Base-by-base conservation (phyloP, 176 grass and related monocot genomes). In the Triticum urartu region DNA sequence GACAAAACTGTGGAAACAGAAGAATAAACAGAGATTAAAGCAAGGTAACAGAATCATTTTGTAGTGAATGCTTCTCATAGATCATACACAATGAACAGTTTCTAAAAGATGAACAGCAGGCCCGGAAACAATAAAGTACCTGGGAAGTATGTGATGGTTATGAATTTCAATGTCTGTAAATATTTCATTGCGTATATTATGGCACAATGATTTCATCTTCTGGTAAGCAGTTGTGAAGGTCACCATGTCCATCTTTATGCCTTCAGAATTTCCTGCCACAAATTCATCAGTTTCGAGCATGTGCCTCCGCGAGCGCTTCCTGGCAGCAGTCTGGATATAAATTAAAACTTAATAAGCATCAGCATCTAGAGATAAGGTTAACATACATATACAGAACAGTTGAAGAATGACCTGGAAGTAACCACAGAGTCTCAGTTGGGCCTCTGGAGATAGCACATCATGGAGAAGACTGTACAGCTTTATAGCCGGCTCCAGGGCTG, bases 131-230 rank as follows among this genome's bases (percentile, higher is more conserved):
- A 13, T 13, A 43, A 45, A 25, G 1, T 77, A 99, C 97, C 97
- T 99, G 26, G 97, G 97, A 60, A 99, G 92, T 65, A 96, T 90
- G 80, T 99, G 97, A 6, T 96, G 92, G 87, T 99, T 94, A 83
- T 99, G 97, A 81, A 99, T 96, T 94, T 99, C 94, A 70, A 99
- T 99, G 85, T 99, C 97, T 9, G 90, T 99, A 89, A 94, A 99
- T 68, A 99, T 99, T 86, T 99, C 97, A 83, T 89, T 89, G 7
- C 90, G 90, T 36, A 95, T 82, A 84, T 96, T 99, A 88, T 85
- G 87, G 89, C 97, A 99, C 61, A 99, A 93, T 25, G 90, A 91
- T 75, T 89, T 99, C 88, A 99, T 92, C 76, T 96, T 99, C 77
- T 92, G 92, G 80, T 99, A 99, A 73, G 94, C 94, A 1, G 94